A percentile compares a stretch with the other conserved stretches of the same genome.
These are phyloP conservation scores for Apiotrichum siamense DNA, from an alignment of 1,284 basidiomycete species.

Conservation along the genomic window DNA sequence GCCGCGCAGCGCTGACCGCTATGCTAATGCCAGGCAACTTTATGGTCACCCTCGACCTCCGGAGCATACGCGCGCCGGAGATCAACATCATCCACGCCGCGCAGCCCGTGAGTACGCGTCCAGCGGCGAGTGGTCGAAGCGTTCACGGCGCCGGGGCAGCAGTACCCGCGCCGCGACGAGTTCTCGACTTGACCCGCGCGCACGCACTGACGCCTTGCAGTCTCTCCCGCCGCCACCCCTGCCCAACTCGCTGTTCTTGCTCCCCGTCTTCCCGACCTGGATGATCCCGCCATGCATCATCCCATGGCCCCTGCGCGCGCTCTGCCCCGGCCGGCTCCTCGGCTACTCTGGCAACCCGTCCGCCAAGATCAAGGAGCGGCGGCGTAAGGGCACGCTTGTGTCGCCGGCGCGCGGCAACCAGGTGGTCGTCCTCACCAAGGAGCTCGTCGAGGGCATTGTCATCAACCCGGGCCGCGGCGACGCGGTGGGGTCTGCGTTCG, in stretches of 20 bases:
- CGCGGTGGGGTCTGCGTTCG: constrained; percentile 34
- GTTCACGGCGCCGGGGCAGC: no score
- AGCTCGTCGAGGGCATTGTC: constrained; percentile 38
- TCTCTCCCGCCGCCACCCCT: constrained; percentile 40
- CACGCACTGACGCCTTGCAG: constrained; percentile 22
- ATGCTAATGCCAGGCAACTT: constrained; percentile 40
- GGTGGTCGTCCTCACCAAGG: constrained; percentile 38
- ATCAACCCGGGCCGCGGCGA: constrained; percentile 31
- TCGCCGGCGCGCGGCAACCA: constrained; percentile 31
- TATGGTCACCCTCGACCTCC: constrained; percentile 44
- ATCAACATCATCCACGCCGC: constrained; percentile 28
- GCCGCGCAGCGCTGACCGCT: no score
- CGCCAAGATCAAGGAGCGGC: constrained; percentile 23
- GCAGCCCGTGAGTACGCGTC: constrained; percentile 44
- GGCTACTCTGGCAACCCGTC: constrained; percentile 25
- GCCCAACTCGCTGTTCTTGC: constrained; percentile 17
- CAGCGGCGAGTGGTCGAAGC: no score
- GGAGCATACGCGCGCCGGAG: constrained; percentile 26
- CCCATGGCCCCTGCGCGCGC: constrained; percentile 39
- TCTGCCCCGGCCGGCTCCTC: constrained; percentile 38
- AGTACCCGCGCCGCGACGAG: no score
- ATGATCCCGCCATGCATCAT: constrained; percentile 39
- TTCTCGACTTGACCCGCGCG: no score
- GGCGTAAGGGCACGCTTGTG: constrained; percentile 23
- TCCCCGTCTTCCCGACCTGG: constrained; percentile 24